Evolutionary conservation across 2,329 filamentous ascomycete genomes (phyloP), one percentile per base, ranked within the genome.

Genomic region (Venturiaceae sp.): DNA sequence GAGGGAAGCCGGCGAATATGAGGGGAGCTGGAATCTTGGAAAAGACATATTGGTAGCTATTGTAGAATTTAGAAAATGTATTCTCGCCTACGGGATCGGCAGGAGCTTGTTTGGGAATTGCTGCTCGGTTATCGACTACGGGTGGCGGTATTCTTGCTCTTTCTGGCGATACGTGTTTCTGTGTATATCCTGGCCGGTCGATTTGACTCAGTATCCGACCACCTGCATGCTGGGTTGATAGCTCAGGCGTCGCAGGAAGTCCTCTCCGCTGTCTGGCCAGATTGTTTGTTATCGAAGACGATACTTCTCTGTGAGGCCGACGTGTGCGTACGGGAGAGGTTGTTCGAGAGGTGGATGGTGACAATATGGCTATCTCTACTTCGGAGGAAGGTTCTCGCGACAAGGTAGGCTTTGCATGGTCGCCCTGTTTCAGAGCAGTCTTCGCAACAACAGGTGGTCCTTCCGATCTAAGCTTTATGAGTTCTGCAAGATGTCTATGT

Each of bases 41-140:
- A 67, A 97, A 89, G 53, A 96, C 82, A 57, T 83, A 90, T 58
- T 92, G 91, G 66, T 96, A 96, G 1, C 90, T 91, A 60, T 82
- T 92, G 73, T 97, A 99, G 74, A 97, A 99, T 57, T 85, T 84
- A 6, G 89, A 83, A 68, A 96, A 99, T 5, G 89, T 86, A 59
- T 92, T 91, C 33, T 95, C 90, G 1, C 66, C 34, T 57, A 60
- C 34, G 60, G 50, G 13, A 68, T 62, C 23, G 61, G 62, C 74
- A 69, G n/a, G 66, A 65, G 2, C 66, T 52, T 46, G 70, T 64
- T 8, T 67, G 58, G 23, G 63, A 59, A 60, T 65, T 62, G 63
- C 61, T 16, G 64, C 55, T 57, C 61, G 64, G 5, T 66, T 65
- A 4, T 72, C 67, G 13, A 70, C 69, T 14, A 56, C n/a, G 30